phyloP scores from a whole-genome alignment of 805 yeast species.

The Ogataea trehaloabstinens region DNA sequence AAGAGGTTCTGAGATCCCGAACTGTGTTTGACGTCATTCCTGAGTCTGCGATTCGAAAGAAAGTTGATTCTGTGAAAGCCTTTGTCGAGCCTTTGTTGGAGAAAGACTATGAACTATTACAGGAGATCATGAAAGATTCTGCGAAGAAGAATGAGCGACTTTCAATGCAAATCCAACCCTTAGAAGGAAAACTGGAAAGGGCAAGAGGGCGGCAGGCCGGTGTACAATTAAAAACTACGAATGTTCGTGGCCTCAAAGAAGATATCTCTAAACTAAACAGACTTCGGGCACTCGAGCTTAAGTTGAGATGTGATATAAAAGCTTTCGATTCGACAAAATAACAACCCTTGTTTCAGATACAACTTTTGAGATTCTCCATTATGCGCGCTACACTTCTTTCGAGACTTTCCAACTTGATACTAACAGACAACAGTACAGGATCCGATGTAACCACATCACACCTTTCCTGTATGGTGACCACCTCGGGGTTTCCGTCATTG shows the following conservation, averaged over 20 bases:
- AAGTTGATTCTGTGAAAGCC: conserved; percentile 35
- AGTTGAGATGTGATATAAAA: conserved; percentile 5
- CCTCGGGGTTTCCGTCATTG: conserved; percentile 34
- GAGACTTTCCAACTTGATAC: conserved; percentile 60
- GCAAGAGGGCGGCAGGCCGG: conserved; percentile 45
- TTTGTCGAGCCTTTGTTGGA: conserved; percentile 43
- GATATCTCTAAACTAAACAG: conserved; percentile 21
- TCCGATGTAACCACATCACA: conserved; percentile 64
- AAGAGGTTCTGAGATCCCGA: conserved; percentile 40
- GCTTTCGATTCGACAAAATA: background rate
- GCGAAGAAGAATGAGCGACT: conserved; percentile 38
- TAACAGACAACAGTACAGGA: conserved; percentile 60
- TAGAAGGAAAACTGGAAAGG: conserved; percentile 28
- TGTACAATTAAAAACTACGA: conserved; percentile 33
- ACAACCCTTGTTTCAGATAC: conserved; percentile 1
- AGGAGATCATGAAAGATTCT: conserved; percentile 30
- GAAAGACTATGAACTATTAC: conserved; percentile 30
- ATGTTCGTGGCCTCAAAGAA: conserved; percentile 26
- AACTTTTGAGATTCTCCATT: conserved; percentile 20
- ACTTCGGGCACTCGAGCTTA: conserved; percentile 13
- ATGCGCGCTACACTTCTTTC: conserved; percentile 46
- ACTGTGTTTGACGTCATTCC: conserved; percentile 52
- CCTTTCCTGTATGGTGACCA: conserved; percentile 60
- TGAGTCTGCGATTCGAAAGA: conserved; percentile 42
- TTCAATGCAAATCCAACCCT: conserved; percentile 18